Evolutionary conservation across 2,329 filamentous ascomycete genomes (phyloP).

Genomic region (Drechslera avenae): DNA sequence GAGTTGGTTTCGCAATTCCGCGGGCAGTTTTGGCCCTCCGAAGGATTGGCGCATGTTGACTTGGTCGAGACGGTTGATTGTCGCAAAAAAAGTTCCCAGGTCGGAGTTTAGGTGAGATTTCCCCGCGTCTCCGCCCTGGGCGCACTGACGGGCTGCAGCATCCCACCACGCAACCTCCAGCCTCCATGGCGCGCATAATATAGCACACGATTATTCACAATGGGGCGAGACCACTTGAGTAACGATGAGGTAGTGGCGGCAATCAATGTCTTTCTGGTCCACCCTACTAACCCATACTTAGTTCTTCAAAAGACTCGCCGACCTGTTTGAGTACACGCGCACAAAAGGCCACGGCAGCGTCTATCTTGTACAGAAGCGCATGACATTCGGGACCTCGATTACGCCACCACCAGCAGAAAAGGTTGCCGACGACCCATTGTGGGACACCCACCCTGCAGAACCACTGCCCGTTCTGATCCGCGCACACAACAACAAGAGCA

Average conservation of each 20-base stretch:
- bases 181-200: constrained; percentile 26
- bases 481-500: constrained; percentile 75
- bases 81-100: constrained; percentile 40
- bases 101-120: constrained; percentile 32
- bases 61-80: constrained; percentile 13
- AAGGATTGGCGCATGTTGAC: constrained; percentile 47
- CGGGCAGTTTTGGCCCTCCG: constrained; percentile 54
- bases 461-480: constrained; percentile 78
- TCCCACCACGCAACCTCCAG: constrained; percentile 26
- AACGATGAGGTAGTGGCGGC: constrained; percentile 62
- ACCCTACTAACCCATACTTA: constrained; percentile 42
- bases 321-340: constrained; percentile 71
- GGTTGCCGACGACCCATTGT: constrained; percentile 58
- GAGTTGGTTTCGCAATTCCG: constrained; percentile 53
- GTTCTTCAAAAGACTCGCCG: constrained; percentile 74
- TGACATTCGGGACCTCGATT: constrained; percentile 52
- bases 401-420: constrained; percentile 43
- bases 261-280: constrained; percentile 31
- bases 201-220: constrained; percentile 39
- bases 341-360: constrained; percentile 74
- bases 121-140: constrained; percentile 28
- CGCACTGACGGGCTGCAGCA: constrained; percentile 22
- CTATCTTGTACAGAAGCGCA: constrained; percentile 76
- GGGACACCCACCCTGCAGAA: constrained; percentile 63
- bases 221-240: constrained; percentile 60